Percentiles rank a stretch among this genome's conserved stretches.
phyloP scores from a whole-genome alignment of 371 early-diverging fungal genomes.

The Syncephalastrum sp. region DNA sequence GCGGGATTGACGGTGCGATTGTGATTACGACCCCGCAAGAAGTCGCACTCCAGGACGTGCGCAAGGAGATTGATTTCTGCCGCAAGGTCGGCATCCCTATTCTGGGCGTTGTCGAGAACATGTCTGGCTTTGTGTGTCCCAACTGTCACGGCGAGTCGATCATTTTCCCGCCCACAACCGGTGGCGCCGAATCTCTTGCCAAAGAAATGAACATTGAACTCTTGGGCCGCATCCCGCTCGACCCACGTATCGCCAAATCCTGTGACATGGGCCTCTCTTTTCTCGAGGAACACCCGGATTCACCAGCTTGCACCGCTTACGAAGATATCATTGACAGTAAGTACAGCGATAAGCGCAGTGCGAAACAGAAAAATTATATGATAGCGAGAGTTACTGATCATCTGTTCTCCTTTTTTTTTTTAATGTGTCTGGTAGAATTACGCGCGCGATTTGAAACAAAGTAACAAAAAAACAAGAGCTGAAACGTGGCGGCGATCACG shows the following conservation, averaged over 20 bases:
- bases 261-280: constrained; percentile 89
- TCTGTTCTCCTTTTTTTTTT: too few species aligned
- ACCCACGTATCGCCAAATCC: constrained; percentile 81
- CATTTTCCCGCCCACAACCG: constrained; percentile 92
- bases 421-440: too few species aligned
- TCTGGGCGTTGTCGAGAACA: constrained; percentile 98
- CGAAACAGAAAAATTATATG: neutral
- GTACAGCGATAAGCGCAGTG: constrained; percentile 9
- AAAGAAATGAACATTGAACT: constrained; percentile 73
- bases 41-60: constrained; percentile 93
- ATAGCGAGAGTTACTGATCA: neutral
- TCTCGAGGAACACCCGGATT: constrained; percentile 83
- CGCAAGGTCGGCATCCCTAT: constrained; percentile 88
- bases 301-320: constrained; percentile 83
- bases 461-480: neutral
- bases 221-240: constrained; percentile 89
- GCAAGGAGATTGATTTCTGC: constrained; percentile 96
- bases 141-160: constrained; percentile 79
- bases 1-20: constrained; percentile 88
- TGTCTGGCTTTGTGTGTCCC: constrained; percentile 97
- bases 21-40: constrained; percentile 99
- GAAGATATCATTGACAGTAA: constrained; percentile 63
- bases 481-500: constrained; percentile 4
- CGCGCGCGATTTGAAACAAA: too few species aligned
- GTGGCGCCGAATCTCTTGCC: constrained; percentile 85